These are phyloP conservation scores for Agaricus bisporus DNA, from an alignment of 768 basidiomycete genomes.

Conservation along the genomic window DNA sequence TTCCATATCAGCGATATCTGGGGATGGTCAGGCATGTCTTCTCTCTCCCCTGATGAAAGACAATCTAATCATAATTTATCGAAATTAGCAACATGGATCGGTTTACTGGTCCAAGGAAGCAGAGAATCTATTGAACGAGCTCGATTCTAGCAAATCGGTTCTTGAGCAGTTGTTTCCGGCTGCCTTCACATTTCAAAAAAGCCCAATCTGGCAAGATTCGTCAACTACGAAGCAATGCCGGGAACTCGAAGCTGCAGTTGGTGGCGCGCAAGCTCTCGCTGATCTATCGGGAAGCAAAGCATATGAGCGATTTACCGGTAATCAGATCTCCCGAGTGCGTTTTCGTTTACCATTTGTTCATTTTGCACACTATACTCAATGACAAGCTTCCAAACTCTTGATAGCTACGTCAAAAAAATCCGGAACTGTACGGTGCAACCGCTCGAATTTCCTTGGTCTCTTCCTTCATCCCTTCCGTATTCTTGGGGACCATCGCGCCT, in stretches of 20 bases:
- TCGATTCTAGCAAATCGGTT: constrained; percentile 47
- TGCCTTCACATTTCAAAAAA: constrained; percentile 62
- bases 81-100: constrained; percentile 73
- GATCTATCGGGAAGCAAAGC: constrained; percentile 78
- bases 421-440: constrained; percentile 52
- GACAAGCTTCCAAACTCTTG: neutral
- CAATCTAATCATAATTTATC: neutral
- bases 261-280: constrained; percentile 66
- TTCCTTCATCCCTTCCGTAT: constrained; percentile 78
- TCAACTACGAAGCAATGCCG: constrained; percentile 74
- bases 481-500: constrained; percentile 70
- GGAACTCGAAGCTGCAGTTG: constrained; percentile 58
- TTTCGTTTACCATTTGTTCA: neutral
- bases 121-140: constrained; percentile 40
- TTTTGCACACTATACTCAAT: neutral
- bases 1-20: constrained; percentile 60
- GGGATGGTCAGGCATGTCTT: constrained; percentile 65
- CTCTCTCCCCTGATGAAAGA: neutral
- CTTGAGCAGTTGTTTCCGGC: constrained; percentile 51
- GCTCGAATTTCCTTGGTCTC: constrained; percentile 73
- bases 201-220: constrained; percentile 91
- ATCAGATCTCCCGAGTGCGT: constrained; percentile 70
- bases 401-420: constrained; percentile 54
- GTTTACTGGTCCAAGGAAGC: constrained; percentile 72
- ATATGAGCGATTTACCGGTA: constrained; percentile 85